These are phyloP conservation scores for Sisymbrium irio DNA, from an alignment of 345 rosid species.

Conservation along the genomic window DNA sequence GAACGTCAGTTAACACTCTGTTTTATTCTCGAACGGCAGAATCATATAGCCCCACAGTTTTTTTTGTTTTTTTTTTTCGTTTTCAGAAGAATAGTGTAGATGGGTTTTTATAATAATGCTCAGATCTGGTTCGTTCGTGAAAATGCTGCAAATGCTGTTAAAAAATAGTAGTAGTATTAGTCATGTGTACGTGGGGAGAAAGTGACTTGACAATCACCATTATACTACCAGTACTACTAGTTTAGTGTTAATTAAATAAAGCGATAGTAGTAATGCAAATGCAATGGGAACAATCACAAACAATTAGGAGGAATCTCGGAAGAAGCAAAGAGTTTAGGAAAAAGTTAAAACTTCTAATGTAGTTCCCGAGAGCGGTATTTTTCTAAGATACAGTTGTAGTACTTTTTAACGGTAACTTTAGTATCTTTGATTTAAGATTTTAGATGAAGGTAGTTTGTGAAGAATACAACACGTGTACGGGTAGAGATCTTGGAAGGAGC, in stretches of 20 bases:
- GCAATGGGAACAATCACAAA: constrained; percentile 35
- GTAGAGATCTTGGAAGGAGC: constrained; percentile 20
- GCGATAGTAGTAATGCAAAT: neutral
- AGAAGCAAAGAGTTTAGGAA: constrained; percentile 23
- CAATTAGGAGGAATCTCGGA: constrained; percentile 39
- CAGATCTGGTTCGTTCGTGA: constrained; percentile 20
- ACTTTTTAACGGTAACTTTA: constrained; percentile 37
- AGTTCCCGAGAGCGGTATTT: constrained; percentile 26
- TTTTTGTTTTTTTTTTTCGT: neutral
- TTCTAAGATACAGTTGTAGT: constrained; percentile 35
- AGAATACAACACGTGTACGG: constrained; percentile 23
- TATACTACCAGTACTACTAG: neutral
- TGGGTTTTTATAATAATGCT: neutral
- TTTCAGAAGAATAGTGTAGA: neutral
- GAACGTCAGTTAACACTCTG: neutral
- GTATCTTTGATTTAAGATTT: constrained; percentile 7
- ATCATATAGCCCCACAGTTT: neutral
- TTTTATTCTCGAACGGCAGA: neutral
- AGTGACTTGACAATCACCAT: constrained; percentile 17
- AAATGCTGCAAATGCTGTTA: neutral
- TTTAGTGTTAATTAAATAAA: neutral
- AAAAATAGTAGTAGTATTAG: neutral
- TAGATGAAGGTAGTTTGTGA: neutral
- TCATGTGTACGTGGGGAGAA: constrained; percentile 28
- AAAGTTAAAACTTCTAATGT: constrained; percentile 15